Evolutionary conservation across 495 filamentous ascomycete genomes (phyloP), one percentile per base, ranked within the genome.

Genomic region (Hypoxylon cercidicola): DNA sequence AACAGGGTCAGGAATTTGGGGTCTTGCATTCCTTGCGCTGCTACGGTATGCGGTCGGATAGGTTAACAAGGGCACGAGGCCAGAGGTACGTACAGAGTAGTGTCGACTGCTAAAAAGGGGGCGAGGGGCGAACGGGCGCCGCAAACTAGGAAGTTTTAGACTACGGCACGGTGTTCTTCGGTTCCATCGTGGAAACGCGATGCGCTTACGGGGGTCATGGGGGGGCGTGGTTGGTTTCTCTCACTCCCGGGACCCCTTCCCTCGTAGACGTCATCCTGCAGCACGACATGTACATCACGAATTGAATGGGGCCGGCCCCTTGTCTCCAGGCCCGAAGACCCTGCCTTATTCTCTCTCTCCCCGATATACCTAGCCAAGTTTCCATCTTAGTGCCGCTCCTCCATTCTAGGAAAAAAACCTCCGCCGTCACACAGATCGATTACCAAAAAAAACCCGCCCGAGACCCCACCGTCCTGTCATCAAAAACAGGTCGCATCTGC

Each of bases 231-330:
- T 12, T 5, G 3, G 3, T 37, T 37, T 37, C 13, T 40, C 15
- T 25, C 23, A 2, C 11, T 43, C 16, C 23, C 25, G 25, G 34
- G 35, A 25, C 13, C 32, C 35, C 46, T 40, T 49, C 16, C 21
- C 37, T 11, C 39, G 37, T 57, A 46, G 57, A 67, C 58, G 64
- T 68, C 64, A 68, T 63, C 49, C 34, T 52, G 59, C 64, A 63
- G 46, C 53, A 15, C 18, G 43, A 28, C 44, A 41, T 46, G 54
- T 47, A 55, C 30, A 32, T 32, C 30, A 32, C 30, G 10, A 32
- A 32, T 9, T 10, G 5, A 11, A 32, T 32, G 30, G 8, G 30
- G 25, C 25, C 25, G 25, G 25, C 25, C 25, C 25, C n/a, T 28
- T 28, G 25, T 28, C 25, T 7, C 25, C 7, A 28, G 25, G 3